These are phyloP conservation scores for Gossypium aridum DNA, from an alignment of 441 rosid genomes.

Conservation along the genomic window DNA sequence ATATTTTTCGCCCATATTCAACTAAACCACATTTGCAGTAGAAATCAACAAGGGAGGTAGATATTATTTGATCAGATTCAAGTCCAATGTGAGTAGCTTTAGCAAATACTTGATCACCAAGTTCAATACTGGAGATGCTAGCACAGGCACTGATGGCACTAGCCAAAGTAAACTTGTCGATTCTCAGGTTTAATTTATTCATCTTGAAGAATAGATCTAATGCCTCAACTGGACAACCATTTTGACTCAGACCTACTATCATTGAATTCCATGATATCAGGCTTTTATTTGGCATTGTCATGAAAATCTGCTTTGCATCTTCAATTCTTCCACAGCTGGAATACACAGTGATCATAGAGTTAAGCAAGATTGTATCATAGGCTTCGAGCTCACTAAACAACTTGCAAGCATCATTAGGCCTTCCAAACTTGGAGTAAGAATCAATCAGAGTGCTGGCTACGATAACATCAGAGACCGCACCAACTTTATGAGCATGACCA, in stretches of 20 bases:
- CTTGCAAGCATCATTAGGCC: conserved; percentile 55
- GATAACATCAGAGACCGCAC: conserved; percentile 35
- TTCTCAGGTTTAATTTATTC: conserved; percentile 46
- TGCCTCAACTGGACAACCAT: conserved; percentile 62
- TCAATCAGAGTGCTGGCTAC: conserved; percentile 58
- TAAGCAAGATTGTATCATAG: conserved; percentile 65
- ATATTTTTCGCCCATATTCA: conserved; percentile 55
- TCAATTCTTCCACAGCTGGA: conserved; percentile 66
- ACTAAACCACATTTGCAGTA: conserved; percentile 82
- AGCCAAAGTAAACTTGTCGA: conserved; percentile 63
- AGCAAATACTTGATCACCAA: conserved; percentile 73
- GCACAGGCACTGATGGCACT: conserved; percentile 70
- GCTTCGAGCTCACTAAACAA: conserved; percentile 50
- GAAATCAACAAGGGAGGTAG: conserved; percentile 74
- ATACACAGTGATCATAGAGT: conserved; percentile 69
- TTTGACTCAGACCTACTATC: conserved; percentile 62
- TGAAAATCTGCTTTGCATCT: conserved; percentile 61
- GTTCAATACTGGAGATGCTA: conserved; percentile 49
- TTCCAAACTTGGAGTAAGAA: conserved; percentile 60
- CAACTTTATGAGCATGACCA: conserved; percentile 45
- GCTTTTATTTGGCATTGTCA: conserved; percentile 45
- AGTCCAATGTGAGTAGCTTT: conserved; percentile 51
- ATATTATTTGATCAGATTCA: conserved; percentile 51
- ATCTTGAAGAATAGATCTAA: conserved; percentile 52
- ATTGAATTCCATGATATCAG: conserved; percentile 89